These are phyloP conservation scores for Salix suchowensis DNA, from an alignment of 345 rosid genomes.

Conservation along the genomic window DNA sequence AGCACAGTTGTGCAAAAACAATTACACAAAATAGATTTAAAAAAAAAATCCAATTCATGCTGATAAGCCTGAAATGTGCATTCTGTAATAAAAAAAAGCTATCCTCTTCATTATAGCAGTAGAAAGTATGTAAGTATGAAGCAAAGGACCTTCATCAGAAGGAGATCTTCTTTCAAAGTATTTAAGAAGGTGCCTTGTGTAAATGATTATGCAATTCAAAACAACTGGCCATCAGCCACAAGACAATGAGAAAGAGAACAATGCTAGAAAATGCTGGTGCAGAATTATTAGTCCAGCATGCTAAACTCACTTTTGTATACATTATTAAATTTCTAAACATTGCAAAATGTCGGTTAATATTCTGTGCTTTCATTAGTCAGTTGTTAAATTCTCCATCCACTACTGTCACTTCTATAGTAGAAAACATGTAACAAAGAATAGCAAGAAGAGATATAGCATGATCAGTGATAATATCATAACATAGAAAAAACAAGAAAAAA, in stretches of 20 bases:
- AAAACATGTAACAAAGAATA: not conserved
- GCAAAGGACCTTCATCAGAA: not conserved
- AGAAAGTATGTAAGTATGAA: not conserved
- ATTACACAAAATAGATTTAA: not conserved
- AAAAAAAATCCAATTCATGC: not conserved
- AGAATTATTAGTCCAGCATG: not conserved
- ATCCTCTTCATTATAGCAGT: not conserved
- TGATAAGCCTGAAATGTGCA: not conserved
- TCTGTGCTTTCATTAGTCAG: not conserved
- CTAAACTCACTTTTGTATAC: not conserved
- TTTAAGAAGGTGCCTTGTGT: not conserved
- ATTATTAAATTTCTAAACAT: too few relatives aligned
- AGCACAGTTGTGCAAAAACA: not conserved
- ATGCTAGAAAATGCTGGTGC: not conserved
- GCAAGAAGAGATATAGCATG: not conserved
- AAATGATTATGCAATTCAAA: not conserved
- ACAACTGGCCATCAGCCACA: not conserved
- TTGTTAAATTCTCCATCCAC: not conserved
- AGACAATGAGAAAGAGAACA: not conserved
- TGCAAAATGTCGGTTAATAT: not conserved
- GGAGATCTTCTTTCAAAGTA: not conserved
- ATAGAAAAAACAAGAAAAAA: not conserved
- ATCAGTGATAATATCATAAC: not conserved
- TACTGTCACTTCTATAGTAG: not conserved
- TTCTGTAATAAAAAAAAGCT: not conserved